Percentiles rank a stretch among this genome's conserved stretches.
Conservation (phyloP, 2,329 filamentous ascomycete genomes). For the Monosporascus sp. region DNA sequence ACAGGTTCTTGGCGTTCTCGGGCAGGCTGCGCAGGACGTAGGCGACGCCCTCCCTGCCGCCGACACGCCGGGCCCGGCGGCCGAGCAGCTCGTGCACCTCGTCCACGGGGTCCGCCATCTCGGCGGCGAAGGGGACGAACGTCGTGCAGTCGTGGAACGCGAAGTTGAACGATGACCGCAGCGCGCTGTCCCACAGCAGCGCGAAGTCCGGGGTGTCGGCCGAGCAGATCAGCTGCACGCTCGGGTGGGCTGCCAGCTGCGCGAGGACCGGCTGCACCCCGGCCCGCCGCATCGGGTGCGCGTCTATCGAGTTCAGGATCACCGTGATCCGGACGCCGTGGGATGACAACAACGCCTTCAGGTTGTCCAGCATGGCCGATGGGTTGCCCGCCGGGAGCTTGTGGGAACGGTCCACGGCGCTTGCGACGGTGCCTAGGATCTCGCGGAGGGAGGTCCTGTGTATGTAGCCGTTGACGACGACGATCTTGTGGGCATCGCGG, state of each 20-base stretch:
- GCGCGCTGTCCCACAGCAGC: constrained; percentile 80
- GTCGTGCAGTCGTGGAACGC: constrained; percentile 94
- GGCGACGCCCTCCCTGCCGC: constrained; percentile 84
- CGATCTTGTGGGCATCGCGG: constrained; percentile 52
- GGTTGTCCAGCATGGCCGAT: constrained; percentile 59
- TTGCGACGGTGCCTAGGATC: constrained; percentile 62
- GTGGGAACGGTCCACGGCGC: constrained; percentile 50
- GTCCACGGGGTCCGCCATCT: constrained; percentile 78
- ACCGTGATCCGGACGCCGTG: constrained; percentile 53
- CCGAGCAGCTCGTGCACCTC: constrained; percentile 85
- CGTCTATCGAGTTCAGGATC: constrained; percentile 83
- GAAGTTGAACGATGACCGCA: constrained; percentile 80
- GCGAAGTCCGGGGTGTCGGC: constrained; percentile 85
- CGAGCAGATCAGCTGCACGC: constrained; percentile 70
- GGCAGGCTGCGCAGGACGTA: constrained; percentile 88
- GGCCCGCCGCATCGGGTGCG: constrained; percentile 66
- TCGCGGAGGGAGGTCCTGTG: constrained; percentile 62
- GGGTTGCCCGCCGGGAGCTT: constrained; percentile 57
- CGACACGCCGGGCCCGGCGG: constrained; percentile 70
- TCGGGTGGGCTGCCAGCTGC: constrained; percentile 67
- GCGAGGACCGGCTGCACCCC: constrained; percentile 68
- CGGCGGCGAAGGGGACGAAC: constrained; percentile 63
- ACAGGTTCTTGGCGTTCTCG: constrained; percentile 85
- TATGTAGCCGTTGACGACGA: constrained; percentile 83
- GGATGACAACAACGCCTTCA: constrained; percentile 57